phyloP scores from a whole-genome alignment of 2,329 filamentous ascomycete genomes.

The Leptographium galeiforme region DNA sequence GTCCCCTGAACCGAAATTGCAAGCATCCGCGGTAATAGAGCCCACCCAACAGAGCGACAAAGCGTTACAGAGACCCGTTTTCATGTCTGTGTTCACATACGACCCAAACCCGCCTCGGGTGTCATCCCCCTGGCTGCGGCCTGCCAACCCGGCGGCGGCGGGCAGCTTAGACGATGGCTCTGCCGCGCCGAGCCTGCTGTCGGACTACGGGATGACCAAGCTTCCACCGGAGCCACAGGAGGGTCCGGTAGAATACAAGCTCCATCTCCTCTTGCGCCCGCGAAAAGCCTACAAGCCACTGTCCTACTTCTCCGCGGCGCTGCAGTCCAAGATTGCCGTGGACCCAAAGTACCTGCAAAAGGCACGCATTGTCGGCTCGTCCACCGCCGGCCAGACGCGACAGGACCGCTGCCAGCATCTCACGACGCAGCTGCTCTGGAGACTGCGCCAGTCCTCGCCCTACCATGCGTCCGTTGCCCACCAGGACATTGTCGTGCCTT shows the following conservation, averaged over 20 bases:
- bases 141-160: constrained; percentile 22
- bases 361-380: constrained; percentile 9
- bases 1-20: not conserved
- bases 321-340: constrained; percentile 16
- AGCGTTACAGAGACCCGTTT: not conserved
- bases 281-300: constrained; percentile 60
- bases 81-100: constrained; percentile 91
- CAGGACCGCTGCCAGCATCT: constrained; percentile 80
- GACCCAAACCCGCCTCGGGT: constrained; percentile 79
- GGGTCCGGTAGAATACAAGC: constrained; percentile 90
- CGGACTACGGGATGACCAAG: constrained; percentile 56
- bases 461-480: constrained; percentile 72
- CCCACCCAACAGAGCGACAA: not conserved
- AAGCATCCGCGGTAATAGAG: not conserved
- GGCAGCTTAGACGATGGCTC: constrained; percentile 14
- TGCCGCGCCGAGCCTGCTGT: constrained; percentile 27
- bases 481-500: constrained; percentile 56
- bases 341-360: constrained; percentile 16
- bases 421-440: constrained; percentile 90
- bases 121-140: constrained; percentile 74
- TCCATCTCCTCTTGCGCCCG: constrained; percentile 74
- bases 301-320: constrained; percentile 29
- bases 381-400: constrained; percentile 44
- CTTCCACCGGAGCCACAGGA: constrained; percentile 85
- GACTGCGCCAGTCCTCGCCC: constrained; percentile 85